phyloP scores from a whole-genome alignment of 345 rosid genomes.

The Eucalyptus globulus region DNA sequence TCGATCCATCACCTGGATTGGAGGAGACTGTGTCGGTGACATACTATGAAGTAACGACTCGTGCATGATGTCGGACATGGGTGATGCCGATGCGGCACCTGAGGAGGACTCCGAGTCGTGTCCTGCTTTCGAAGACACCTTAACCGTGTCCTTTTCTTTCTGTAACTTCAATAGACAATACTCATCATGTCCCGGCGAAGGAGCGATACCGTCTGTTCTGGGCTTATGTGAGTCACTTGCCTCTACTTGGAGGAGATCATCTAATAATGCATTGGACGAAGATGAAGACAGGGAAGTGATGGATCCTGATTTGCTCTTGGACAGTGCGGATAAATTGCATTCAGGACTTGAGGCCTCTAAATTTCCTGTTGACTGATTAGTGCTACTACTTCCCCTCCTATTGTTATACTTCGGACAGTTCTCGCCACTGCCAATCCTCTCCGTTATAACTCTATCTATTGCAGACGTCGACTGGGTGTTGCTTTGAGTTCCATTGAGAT shows the following conservation, averaged over 20 bases:
- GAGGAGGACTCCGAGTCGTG: neutral
- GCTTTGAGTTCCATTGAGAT: neutral
- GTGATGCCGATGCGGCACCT: constrained; percentile 5
- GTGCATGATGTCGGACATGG: constrained; percentile 22
- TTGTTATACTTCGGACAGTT: neutral
- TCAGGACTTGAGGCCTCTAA: neutral
- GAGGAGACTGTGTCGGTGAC: constrained; percentile 45
- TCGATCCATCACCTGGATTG: constrained; percentile 68
- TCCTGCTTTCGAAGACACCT: neutral
- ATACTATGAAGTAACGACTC: constrained; percentile 3
- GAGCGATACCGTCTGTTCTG: neutral
- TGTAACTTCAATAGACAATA: neutral
- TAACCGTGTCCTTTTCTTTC: neutral
- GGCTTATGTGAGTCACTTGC: neutral
- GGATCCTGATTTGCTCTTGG: neutral
- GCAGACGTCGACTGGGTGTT: neutral
- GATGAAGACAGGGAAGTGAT: constrained; percentile 9
- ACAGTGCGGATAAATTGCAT: neutral
- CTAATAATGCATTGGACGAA: constrained; percentile 20
- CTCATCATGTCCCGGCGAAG: neutral
- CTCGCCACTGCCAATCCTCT: neutral
- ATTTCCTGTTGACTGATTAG: neutral
- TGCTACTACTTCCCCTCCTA: constrained; percentile 2
- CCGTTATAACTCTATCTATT: neutral
- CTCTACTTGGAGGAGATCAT: constrained; percentile 10